A percentile compares a stretch with the other conserved stretches of the same genome.
phyloP scores from a whole-genome alignment of 176 grass and related monocot species.

The Leersia perrieri region DNA sequence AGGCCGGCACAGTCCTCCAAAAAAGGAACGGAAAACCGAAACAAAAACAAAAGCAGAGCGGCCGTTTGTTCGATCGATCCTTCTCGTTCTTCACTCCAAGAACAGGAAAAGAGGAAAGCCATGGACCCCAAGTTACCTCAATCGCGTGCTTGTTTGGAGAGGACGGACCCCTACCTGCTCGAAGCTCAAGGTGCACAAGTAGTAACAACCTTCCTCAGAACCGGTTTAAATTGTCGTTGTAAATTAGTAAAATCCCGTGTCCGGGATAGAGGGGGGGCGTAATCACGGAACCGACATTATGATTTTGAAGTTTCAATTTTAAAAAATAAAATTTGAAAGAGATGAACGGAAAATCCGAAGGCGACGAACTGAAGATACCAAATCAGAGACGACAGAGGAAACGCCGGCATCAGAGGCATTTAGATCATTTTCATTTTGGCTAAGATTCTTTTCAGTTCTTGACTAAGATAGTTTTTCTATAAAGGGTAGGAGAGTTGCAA shows the following conservation, averaged over 20 bases:
- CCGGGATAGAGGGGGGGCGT: not conserved
- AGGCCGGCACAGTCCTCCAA: conserved; percentile 28
- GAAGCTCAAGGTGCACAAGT: conserved; percentile 12
- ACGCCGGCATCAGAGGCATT: not conserved
- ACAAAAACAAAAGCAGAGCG: conserved; percentile 20
- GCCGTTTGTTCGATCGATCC: conserved; percentile 14
- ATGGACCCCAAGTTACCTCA: conserved; percentile 32
- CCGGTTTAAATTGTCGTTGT: not conserved
- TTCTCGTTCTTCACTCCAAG: conserved; percentile 6
- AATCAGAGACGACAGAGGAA: conserved; percentile 6
- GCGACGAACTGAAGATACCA: not conserved
- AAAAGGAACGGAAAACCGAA: conserved; percentile 20
- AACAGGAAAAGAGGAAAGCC: conserved; percentile 13
- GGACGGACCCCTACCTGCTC: conserved; percentile 30
- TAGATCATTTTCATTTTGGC: not conserved
- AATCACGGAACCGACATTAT: not conserved
- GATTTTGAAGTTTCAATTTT: not conserved
- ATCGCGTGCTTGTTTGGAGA: conserved; percentile 9
- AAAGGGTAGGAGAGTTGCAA: no score
- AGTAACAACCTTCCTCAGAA: conserved; percentile 1
- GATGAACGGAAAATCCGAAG: not conserved
- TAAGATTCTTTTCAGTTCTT: not conserved
- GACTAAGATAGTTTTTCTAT: not conserved
- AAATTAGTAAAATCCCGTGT: not conserved
- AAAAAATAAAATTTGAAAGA: not conserved